Percentiles rank a stretch among this genome's conserved stretches.
Evolutionary conservation across 2,329 filamentous ascomycete genomes (phyloP).

Genomic region (Neofusicoccum sp.): DNA sequence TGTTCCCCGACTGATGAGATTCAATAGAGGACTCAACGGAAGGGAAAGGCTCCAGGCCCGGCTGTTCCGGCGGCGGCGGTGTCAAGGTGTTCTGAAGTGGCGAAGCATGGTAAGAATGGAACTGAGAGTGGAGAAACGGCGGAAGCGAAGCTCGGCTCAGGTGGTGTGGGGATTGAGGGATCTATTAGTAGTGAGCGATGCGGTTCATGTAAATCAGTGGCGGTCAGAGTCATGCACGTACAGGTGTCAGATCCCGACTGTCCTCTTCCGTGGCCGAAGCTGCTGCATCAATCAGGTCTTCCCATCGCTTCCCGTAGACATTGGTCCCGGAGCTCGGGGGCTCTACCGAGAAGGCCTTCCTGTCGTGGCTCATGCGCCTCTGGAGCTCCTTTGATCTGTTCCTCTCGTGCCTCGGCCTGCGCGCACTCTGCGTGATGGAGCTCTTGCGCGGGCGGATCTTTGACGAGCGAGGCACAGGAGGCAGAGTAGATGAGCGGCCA

Average conservation of each 20-base stretch:
- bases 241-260: slow-evolving; percentile 82
- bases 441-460: slow-evolving; percentile 79
- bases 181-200: slow-evolving; percentile 31
- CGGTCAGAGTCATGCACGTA: slow-evolving; percentile 50
- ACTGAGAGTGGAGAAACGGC: slow-evolving; percentile 54
- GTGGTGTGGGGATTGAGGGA: slow-evolving; percentile 56
- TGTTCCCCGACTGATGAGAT: slow-evolving; percentile 68
- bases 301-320: slow-evolving; percentile 85
- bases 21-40: slow-evolving; percentile 83
- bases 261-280: slow-evolving; percentile 93
- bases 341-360: slow-evolving; percentile 86
- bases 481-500: slow-evolving; percentile 83
- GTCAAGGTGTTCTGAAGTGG: slow-evolving; percentile 89
- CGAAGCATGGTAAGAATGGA: slow-evolving; percentile 78
- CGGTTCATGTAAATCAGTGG: slow-evolving; percentile 12
- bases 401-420: slow-evolving; percentile 78
- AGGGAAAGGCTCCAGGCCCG: slow-evolving; percentile 71
- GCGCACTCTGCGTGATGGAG: slow-evolving; percentile 78
- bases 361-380: slow-evolving; percentile 71
- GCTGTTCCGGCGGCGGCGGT: slow-evolving; percentile 62
- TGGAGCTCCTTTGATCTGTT: slow-evolving; percentile 75
- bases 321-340: slow-evolving; percentile 69
- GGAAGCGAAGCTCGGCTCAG: slow-evolving; percentile 63
- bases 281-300: slow-evolving; percentile 92
- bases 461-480: slow-evolving; percentile 75